A percentile compares a stretch with the other conserved stretches of the same genome.
phyloP scores from a whole-genome alignment of 495 filamentous ascomycete species.

The Neurospora hispaniola region DNA sequence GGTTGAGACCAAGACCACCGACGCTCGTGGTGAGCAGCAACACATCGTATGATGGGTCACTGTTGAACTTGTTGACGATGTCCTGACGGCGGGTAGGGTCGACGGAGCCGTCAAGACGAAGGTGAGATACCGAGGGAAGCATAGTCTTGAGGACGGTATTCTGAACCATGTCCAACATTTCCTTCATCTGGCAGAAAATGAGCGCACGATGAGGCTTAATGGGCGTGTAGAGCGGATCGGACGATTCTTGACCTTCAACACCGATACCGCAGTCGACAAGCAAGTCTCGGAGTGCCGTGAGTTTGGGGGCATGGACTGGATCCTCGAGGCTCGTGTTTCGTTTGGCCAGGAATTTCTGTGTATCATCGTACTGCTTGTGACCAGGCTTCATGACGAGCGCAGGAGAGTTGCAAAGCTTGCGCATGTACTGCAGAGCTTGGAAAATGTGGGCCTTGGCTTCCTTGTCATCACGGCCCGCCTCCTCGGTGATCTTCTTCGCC shows the following conservation, averaged over 20 bases:
- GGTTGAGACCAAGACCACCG: constrained; percentile 86
- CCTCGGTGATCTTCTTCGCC: constrained; percentile 66
- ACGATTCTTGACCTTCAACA: constrained; percentile 55
- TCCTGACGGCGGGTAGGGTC: constrained; percentile 85
- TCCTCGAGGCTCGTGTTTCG: constrained; percentile 73
- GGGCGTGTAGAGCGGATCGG: constrained; percentile 49
- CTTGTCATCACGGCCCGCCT: constrained; percentile 70
- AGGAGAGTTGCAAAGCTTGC: constrained; percentile 95
- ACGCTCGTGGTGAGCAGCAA: constrained; percentile 89
- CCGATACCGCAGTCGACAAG: constrained; percentile 95
- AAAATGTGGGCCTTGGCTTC: constrained; percentile 97
- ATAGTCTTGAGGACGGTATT: constrained; percentile 76
- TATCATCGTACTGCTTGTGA: constrained; percentile 82
- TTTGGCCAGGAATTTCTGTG: constrained; percentile 58
- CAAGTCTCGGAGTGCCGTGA: constrained; percentile 78
- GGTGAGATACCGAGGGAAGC: constrained; percentile 76
- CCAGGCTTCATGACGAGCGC: constrained; percentile 88
- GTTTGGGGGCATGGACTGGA: constrained; percentile 81
- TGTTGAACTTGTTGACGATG: constrained; percentile 98
- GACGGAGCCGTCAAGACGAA: constrained; percentile 84
- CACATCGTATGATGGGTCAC: constrained; percentile 89
- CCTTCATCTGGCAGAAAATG: constrained; percentile 98
- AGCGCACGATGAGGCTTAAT: constrained; percentile 92
- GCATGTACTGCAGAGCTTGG: constrained; percentile 98
- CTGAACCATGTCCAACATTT: constrained; percentile 98